Evolutionary conservation across 2,329 filamentous ascomycete genomes (phyloP), one percentile per base, ranked within the genome.

Genomic region (Scedosporium aurantiacum): DNA sequence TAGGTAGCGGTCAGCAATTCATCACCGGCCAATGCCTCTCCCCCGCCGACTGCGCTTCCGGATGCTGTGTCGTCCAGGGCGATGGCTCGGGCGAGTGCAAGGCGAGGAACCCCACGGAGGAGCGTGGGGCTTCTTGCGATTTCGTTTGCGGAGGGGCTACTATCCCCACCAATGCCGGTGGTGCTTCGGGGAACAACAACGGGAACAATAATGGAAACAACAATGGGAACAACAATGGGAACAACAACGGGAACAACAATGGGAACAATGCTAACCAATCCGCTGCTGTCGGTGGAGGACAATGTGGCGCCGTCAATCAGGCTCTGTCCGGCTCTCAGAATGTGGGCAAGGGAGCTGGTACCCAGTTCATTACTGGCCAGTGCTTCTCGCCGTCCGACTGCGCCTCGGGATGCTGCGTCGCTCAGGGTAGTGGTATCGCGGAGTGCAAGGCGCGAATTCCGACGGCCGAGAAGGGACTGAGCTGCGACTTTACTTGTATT

Each of bases 381-480:
- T 70, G 69, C 61, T 18, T 64, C 10, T 63, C 63, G 47, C 57
- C 68, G 50, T 66, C 67, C n/a, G 69, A 70, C 59, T 72, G 71
- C 55, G 67, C 66, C 4, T 70, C 70, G 18, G 63, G 60, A 10
- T 72, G 71, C 66, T 72, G 71, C 47, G 70, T 69, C 18, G 65
- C 60, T 7, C 64, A 65, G 7, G 62, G 60, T 5, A 62, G 62
- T 5, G 65, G 63, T 16, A 18, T 18, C 3, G 60, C 21, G 3
- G n/a, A 25, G 32, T 61, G 60, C 40, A 55, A 55, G 52, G 60
- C 60, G 40, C 10, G 23, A 5, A 23, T 57, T 40, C 52, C 52
- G 10, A 61, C 60, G 0, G 32, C 18, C 25, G 32, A 57, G 52
- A 57, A 40, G 14, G 60, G 60, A 5, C 52, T 43, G 21, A 61